Evolutionary conservation across 2,329 filamentous ascomycete species (phyloP).

Genomic region (Keithomyces neogunnii): DNA sequence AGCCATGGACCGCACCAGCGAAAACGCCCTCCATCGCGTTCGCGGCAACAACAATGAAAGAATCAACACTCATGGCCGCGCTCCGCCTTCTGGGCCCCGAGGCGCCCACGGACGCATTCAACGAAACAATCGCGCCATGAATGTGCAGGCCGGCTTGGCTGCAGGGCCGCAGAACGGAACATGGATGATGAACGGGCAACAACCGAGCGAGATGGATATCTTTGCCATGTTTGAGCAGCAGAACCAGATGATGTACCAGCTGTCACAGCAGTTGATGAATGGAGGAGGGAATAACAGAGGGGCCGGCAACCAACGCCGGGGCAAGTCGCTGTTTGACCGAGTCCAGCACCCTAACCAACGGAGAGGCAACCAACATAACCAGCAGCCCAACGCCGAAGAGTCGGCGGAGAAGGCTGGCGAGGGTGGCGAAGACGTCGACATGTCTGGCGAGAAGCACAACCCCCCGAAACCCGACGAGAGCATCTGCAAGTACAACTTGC

Average conservation of each 20-base stretch:
- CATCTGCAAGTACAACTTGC: conserved; percentile 82
- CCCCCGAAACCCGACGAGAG: conserved; percentile 52
- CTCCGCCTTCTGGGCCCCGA: conserved; percentile 63
- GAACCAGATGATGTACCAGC: conserved; percentile 74
- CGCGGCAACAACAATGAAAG: conserved; percentile 67
- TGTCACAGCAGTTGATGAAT: conserved; percentile 55
- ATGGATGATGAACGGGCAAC: conserved; percentile 41
- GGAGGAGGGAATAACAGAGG: conserved; percentile 29
- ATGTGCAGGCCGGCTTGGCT: conserved; percentile 41
- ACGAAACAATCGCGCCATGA: conserved; percentile 36
- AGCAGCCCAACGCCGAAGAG: conserved; percentile 23
- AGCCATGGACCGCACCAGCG: conserved; percentile 68
- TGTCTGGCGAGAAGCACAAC: conserved; percentile 44
- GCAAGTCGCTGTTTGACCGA: conserved; percentile 66
- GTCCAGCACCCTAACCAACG: conserved; percentile 45
- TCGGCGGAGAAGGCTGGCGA: conserved; percentile 22
- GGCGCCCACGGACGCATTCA: conserved; percentile 41
- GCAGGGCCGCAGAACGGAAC: conserved; percentile 25
- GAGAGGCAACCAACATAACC: conserved; percentile 32
- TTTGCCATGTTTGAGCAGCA: conserved; percentile 82
- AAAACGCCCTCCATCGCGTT: conserved; percentile 73
- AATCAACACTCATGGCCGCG: conserved; percentile 70
- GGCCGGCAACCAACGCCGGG: conserved; percentile 28
- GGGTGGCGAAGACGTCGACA: conserved; percentile 55
- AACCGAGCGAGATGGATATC: conserved; percentile 44